phyloP scores from a whole-genome alignment of 768 basidiomycete species.

The Kwoniella pini region DNA sequence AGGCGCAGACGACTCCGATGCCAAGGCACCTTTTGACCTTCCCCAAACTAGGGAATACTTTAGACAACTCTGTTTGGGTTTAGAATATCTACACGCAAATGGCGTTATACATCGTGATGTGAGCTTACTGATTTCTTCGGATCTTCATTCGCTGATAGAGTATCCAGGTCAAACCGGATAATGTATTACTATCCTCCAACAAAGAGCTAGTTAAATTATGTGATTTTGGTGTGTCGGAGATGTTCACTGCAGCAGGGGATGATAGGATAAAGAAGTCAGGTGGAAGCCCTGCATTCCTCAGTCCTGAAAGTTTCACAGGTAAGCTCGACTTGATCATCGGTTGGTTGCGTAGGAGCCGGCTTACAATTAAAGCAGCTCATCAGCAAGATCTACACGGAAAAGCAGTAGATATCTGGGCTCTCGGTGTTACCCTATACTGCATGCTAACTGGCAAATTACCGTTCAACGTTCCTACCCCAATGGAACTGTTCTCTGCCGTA shows the following conservation, averaged over 20 bases:
- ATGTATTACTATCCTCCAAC: conserved; percentile 51
- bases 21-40: conserved; percentile 33
- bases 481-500: conserved; percentile 53
- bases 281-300: conserved; percentile 55
- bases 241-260: conserved; percentile 51
- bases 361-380: conserved; percentile 24
- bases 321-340: too few species aligned
- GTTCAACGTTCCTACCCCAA: conserved; percentile 48
- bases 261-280: conserved; percentile 52
- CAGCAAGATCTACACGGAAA: conserved; percentile 47
- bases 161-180: conserved; percentile 53
- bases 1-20: conserved; percentile 22
- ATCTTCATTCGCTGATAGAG: not conserved
- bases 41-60: conserved; percentile 49
- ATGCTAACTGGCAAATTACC: conserved; percentile 53
- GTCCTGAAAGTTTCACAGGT: conserved; percentile 51
- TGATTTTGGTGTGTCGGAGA: conserved; percentile 56
- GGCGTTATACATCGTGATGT: conserved; percentile 55
- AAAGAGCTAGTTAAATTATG: conserved; percentile 51
- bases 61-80: conserved; percentile 50
- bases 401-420: conserved; percentile 52
- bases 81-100: conserved; percentile 55
- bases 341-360: too few species aligned
- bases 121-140: conserved; percentile 4
- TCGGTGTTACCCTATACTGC: conserved; percentile 55